Percentiles rank a stretch among this genome's conserved stretches.
These are phyloP conservation scores for Boletus eberwhitei DNA, from an alignment of 768 basidiomycete genomes.

Conservation along the genomic window DNA sequence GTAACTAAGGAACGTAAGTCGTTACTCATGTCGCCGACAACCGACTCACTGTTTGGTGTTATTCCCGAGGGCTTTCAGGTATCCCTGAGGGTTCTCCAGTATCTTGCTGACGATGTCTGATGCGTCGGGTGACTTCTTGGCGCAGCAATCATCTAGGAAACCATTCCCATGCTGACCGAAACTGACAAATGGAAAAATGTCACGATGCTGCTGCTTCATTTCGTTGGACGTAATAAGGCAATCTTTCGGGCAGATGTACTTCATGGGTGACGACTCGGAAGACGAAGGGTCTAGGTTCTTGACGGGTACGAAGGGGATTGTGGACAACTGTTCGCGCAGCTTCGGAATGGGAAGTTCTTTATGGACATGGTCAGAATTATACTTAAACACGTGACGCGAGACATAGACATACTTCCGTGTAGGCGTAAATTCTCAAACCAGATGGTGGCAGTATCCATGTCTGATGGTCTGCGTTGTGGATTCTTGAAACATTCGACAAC, in stretches of 20 bases:
- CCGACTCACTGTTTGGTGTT: slow-evolving; percentile 2
- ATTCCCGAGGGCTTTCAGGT: not conserved
- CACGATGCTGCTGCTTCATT: slow-evolving; percentile 6
- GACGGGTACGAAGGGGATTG: slow-evolving; percentile 11
- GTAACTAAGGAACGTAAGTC: slow-evolving; percentile 7
- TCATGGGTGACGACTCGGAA: not conserved
- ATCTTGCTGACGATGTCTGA: slow-evolving; percentile 12
- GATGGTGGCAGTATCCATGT: not conserved
- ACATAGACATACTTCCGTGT: slow-evolving; percentile 7
- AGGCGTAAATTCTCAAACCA: slow-evolving; percentile 12
- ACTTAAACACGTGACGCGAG: not conserved
- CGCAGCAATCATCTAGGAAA: slow-evolving; percentile 12
- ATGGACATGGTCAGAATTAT: not conserved
- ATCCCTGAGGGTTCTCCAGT: slow-evolving; percentile 1
- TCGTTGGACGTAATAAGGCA: slow-evolving; percentile 9
- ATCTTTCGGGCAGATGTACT: slow-evolving; percentile 7
- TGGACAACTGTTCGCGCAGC: slow-evolving; percentile 7
- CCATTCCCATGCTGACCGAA: slow-evolving; percentile 9
- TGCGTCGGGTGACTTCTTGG: slow-evolving; percentile 14
- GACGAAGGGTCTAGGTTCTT: not conserved
- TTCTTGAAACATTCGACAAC: no score
- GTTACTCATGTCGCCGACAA: not conserved
- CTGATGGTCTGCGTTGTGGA: not conserved
- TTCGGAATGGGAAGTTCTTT: slow-evolving; percentile 8
- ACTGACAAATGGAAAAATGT: slow-evolving; percentile 13